Evolutionary conservation across 2,329 filamentous ascomycete genomes (phyloP), one percentile per base, ranked within the genome.

Genomic region (Colletotrichum sansevieriae): DNA sequence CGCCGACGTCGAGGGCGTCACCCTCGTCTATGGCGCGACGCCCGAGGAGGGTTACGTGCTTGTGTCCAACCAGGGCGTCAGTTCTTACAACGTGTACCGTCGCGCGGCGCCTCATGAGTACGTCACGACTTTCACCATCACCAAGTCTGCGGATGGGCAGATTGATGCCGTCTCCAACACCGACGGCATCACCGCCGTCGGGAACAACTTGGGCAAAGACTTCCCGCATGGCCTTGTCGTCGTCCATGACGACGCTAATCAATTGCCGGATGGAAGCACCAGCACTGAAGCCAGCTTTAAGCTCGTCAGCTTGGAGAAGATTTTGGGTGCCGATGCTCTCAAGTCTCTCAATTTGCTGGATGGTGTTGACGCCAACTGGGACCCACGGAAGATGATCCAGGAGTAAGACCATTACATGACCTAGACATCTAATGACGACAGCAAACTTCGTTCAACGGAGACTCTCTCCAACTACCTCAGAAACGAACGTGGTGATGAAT

Each of bases 1-100:
- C 56, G 84, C 84, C 2, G 85, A 87, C 20, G 83, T 86, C n/a
- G 85, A 87, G 68, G 85, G 85, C 10, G 80, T 88, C 11, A 84
- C 85, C 0, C 76, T 87, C 0, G 79, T 87, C 0, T 78, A 81
- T n/a, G 84, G 84, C 3, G 74, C 78, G 52, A 80, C 76, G 0
- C 77, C 80, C 0, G 74, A 81, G 2, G 73, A 81, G 18, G 85
- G 85, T 1, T 87, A 84, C 74, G 79, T 88, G 25, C 75, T 88
- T 15, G 83, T 86, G 6, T 86, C 83, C 2, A 83, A 80, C 66
- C 84, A 87, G 70, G 85, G 85, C 3, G 83, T 86, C 37, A 86
- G 83, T 65, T 81, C 83, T 1, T 87, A 84, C 72, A 82, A 85
- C 57, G 78, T 87, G 44, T 87, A 87, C 74, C 78, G 80, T 6